Base-by-base conservation (phyloP, 768 basidiomycete genomes). In the Trametes cubensis region DNA sequence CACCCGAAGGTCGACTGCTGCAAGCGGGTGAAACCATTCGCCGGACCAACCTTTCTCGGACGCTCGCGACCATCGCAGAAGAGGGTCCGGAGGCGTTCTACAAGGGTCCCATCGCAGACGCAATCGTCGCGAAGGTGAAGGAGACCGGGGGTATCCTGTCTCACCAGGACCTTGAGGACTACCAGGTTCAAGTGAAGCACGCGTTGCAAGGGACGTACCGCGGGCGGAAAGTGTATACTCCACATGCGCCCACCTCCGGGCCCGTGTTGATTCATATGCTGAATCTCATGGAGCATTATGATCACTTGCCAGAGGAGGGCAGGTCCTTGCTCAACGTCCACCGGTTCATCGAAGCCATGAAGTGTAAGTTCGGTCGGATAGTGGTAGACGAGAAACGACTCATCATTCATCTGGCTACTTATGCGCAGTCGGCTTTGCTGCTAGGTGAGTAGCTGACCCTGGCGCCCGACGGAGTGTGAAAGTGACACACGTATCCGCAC, bases 251-350 rank as follows among this genome's bases (percentile, higher is more conserved):
- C 6, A 87, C 90, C 10, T 89, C 89, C 13, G 95, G 96, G 6
- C 88, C 92, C 7, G 92, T 91, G n/a, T 77, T 98, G 44, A 76
- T 97, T 42, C 90, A 94, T 71, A 90, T 98, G 82, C 77, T 98
- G n/a, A 97, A 98, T 71, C 72, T 95, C 20, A 76, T 96, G 48
- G 95, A 97, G 70, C 80, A 82, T n/a, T 98, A 83, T 69, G 76
- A 80, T 54, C 69, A 80, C 40, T 74, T 83, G 38, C 66, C 80
- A 18, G 75, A 77, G 25, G 75, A 73, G 26, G 85, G 85, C 47
- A 73, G 79, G 64, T 86, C 80, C n/a, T 79, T 80, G 0, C 71
- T 93, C 17, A 90, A 86, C 65, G 79, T 84, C 3, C 97, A 98
- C 72, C 81, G 95, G 48, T 71, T 92, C 5, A 79, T 98, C 15